Percentiles rank a stretch among this genome's conserved stretches.
These are phyloP conservation scores for Periconia sp. DNA, from an alignment of 2,329 filamentous ascomycete species.

Conservation along the genomic window DNA sequence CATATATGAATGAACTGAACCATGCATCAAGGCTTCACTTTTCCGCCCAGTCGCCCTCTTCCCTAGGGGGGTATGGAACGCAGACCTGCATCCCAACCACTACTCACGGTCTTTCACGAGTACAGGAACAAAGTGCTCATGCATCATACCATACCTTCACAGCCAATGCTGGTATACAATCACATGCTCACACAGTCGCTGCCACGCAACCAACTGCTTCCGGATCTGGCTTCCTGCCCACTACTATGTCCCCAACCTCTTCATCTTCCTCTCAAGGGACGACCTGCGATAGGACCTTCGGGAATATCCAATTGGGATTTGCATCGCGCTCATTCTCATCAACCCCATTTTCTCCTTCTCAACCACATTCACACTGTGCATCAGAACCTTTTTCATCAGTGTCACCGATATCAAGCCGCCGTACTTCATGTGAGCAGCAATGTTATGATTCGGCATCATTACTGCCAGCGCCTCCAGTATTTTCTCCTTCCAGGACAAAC, in stretches of 20 bases:
- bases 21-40: no score
- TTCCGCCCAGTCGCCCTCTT: no score
- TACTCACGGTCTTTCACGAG: no score
- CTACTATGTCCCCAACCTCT: background rate
- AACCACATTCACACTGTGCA: background rate
- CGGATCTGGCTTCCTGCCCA: background rate
- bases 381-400: background rate
- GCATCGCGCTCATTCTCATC: background rate
- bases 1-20: no score
- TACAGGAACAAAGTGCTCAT: no score
- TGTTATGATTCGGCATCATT: background rate
- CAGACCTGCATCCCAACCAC: no score
- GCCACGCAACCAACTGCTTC: background rate
- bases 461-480: background rate
- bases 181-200: background rate
- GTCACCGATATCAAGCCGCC: background rate
- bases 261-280: background rate
- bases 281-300: background rate
- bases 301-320: background rate
- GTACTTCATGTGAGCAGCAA: background rate
- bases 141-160: no score
- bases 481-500: background rate
- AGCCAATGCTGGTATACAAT: no score
- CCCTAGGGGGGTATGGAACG: no score
- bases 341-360: background rate